phyloP scores from a whole-genome alignment of 495 filamentous ascomycete genomes.

The Lasiosphaeria hispida region DNA sequence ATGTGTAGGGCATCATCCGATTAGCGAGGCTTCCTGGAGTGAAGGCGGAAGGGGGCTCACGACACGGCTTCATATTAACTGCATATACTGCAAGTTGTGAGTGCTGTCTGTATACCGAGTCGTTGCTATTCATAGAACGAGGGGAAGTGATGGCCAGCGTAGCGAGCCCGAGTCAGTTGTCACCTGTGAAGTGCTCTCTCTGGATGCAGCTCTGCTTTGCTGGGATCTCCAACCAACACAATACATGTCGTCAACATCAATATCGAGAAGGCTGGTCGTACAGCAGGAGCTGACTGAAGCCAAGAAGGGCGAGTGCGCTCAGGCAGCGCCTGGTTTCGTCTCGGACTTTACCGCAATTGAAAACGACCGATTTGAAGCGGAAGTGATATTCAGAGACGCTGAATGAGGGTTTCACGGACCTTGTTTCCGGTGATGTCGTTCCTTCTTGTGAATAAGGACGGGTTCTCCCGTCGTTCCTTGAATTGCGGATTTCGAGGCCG shows the following conservation, averaged over 20 bases:
- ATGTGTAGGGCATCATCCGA: not conserved
- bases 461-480: too few relatives aligned
- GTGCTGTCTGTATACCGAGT: not conserved
- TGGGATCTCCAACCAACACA: not conserved
- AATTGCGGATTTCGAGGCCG: too few relatives aligned
- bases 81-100: not conserved
- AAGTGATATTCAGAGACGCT: too few relatives aligned
- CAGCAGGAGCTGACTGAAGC: not conserved
- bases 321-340: not conserved
- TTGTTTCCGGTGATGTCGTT: too few relatives aligned
- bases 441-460: too few relatives aligned
- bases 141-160: not conserved
- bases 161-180: not conserved
- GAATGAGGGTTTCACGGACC: too few relatives aligned
- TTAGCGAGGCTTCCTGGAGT: not conserved
- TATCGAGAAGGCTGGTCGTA: not conserved
- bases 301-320: not conserved
- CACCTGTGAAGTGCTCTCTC: not conserved
- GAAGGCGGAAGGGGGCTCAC: not conserved
- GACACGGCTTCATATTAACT: conserved; percentile 18
- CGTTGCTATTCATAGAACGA: conserved; percentile 21
- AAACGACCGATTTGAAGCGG: too few relatives aligned
- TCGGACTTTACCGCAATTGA: too few relatives aligned
- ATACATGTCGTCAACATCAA: not conserved
- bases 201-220: not conserved